Evolutionary conservation across 73 alveolate genomes (phyloP).

Genomic region (Stentor coeruleus): DNA sequence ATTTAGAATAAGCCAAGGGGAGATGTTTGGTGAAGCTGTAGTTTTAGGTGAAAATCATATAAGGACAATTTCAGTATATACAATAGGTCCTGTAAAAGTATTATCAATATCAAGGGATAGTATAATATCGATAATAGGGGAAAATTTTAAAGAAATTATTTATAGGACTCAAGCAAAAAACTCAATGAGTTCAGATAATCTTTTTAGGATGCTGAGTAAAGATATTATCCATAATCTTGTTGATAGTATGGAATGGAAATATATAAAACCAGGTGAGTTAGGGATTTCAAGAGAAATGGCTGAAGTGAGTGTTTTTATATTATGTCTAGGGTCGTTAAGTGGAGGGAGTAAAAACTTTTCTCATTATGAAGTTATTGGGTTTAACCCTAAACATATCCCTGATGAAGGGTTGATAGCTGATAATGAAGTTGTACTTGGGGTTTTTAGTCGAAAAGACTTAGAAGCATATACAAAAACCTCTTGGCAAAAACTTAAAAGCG

Average conservation of each 20-base stretch:
- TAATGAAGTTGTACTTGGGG: neutral
- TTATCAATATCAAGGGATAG: neutral
- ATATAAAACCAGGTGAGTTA: neutral
- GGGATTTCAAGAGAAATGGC: neutral
- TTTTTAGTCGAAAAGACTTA: neutral
- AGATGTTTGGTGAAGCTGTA: neutral
- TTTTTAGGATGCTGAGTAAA: neutral
- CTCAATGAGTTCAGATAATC: neutral
- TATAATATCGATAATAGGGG: neutral
- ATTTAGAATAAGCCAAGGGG: neutral
- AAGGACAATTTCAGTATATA: neutral
- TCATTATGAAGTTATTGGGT: neutral
- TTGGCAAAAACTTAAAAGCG: neutral
- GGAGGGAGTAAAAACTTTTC: neutral
- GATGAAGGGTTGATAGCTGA: neutral
- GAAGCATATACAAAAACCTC: neutral
- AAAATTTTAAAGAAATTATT: neutral
- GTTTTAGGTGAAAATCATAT: neutral
- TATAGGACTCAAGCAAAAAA: neutral
- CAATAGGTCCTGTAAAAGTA: neutral
- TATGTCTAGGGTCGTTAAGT: neutral
- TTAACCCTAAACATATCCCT: no score
- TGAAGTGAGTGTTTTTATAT: neutral
- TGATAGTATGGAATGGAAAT: neutral
- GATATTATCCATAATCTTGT: neutral